Evolutionary conservation across 768 basidiomycete species (phyloP).

Genomic region (Tephrocybe rancida): DNA sequence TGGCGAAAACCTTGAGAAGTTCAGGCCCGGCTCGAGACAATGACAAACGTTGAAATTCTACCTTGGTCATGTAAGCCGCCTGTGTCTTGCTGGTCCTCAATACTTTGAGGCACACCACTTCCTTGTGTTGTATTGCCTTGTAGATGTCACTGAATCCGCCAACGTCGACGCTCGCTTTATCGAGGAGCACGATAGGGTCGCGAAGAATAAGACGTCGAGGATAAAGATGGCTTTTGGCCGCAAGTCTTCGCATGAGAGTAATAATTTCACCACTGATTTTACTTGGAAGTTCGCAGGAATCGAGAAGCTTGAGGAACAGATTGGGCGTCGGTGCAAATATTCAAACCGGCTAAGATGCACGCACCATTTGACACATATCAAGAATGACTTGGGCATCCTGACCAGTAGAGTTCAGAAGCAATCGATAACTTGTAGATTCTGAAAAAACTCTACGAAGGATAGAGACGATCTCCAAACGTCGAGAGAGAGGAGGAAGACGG

Average conservation of each 20-base stretch:
- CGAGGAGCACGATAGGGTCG: background rate
- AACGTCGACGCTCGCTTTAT: background rate
- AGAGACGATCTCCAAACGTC: background rate
- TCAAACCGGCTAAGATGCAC: background rate
- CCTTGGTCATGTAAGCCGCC: background rate
- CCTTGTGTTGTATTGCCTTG: background rate
- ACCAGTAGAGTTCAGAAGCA: background rate
- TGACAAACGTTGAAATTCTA: background rate
- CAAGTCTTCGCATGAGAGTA: background rate
- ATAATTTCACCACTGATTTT: background rate
- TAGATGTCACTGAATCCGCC: background rate
- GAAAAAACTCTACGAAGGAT: background rate
- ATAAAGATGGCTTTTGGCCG: background rate
- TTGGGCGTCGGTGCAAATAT: background rate
- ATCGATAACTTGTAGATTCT: background rate
- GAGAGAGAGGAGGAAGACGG: background rate
- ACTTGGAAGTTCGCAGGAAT: background rate
- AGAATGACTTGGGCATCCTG: background rate
- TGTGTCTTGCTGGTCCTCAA: background rate
- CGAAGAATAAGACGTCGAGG: background rate
- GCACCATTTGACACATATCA: background rate
- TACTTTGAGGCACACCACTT: background rate
- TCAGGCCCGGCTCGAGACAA: background rate
- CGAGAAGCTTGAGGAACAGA: background rate
- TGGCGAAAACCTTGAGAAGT: background rate